Evolutionary conservation across 2,329 filamentous ascomycete species (phyloP).

Genomic region (Cytospora schulzeri): DNA sequence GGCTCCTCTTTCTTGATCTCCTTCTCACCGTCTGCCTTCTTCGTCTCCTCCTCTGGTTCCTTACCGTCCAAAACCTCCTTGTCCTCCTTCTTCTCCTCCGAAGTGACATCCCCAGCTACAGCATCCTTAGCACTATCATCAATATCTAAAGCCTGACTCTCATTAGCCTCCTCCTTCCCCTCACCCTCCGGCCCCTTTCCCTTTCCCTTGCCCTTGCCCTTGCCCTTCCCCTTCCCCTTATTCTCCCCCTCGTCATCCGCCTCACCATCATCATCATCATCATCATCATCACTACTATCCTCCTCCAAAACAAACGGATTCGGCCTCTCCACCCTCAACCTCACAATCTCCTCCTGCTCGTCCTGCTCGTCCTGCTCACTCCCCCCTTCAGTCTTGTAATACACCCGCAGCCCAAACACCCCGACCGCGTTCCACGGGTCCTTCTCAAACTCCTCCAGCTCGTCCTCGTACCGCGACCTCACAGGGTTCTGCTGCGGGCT

Average conservation of each 20-base stretch:
- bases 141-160: conserved; percentile 35
- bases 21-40: not conserved
- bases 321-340: conserved; percentile 35
- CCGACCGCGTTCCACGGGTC: conserved; percentile 65
- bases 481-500: conserved; percentile 14
- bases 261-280: too few species aligned
- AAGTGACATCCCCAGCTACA: conserved; percentile 15
- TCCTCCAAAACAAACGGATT: conserved; percentile 29
- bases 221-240: too few species aligned
- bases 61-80: conserved; percentile 6
- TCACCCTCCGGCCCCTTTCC: conserved; percentile 21
- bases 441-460: conserved; percentile 49
- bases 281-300: conserved; percentile 38
- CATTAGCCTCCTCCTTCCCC: conserved; percentile 25
- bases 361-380: conserved; percentile 5
- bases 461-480: conserved; percentile 42
- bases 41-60: not conserved
- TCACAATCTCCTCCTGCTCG: conserved; percentile 31
- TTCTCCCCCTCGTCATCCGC: conserved; percentile 28
- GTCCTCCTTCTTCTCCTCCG: conserved; percentile 17
- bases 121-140: conserved; percentile 39
- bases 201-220: conserved; percentile 19
- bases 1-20: not conserved
- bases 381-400: conserved; percentile 45
- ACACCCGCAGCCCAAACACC: conserved; percentile 62